Percentiles rank a stretch among this genome's conserved stretches.
Conservation (phyloP, 1,139 yeast species). For the Magnusiomyces suaveolens region DNA sequence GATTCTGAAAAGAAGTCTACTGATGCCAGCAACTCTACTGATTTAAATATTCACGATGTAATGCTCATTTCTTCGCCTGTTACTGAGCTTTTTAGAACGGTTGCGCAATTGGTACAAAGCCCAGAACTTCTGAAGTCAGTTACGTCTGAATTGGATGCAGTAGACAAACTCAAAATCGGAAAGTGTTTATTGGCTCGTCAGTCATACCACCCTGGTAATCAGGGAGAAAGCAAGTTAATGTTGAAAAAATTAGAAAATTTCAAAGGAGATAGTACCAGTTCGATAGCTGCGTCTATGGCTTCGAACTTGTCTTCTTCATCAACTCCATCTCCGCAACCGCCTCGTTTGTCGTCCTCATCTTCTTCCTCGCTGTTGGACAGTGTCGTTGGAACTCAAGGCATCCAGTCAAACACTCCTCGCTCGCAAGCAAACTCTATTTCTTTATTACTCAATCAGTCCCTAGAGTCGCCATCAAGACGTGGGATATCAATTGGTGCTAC, state of each 20-base stretch:
- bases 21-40: neutral
- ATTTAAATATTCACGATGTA: neutral
- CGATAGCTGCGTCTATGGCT: no score
- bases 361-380: neutral
- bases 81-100: neutral
- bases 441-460: neutral
- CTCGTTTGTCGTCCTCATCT: neutral
- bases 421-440: neutral
- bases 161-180: neutral
- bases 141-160: neutral
- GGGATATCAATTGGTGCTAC: no score
- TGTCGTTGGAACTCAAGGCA: neutral
- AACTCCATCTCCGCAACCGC: neutral
- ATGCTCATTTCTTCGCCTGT: neutral
- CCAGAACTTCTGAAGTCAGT: neutral
- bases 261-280: conserved; percentile 5
- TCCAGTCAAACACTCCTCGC: neutral
- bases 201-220: conserved; percentile 9
- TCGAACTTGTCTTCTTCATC: neutral
- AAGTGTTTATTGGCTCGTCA: neutral
- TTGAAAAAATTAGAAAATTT: neutral
- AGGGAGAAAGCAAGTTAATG: neutral
- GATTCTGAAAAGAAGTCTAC: no score
- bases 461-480: neutral
- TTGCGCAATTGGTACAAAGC: neutral